These are phyloP conservation scores for Nicotiana knightiana DNA, from an alignment of 257 asterid genomes.

Conservation along the genomic window DNA sequence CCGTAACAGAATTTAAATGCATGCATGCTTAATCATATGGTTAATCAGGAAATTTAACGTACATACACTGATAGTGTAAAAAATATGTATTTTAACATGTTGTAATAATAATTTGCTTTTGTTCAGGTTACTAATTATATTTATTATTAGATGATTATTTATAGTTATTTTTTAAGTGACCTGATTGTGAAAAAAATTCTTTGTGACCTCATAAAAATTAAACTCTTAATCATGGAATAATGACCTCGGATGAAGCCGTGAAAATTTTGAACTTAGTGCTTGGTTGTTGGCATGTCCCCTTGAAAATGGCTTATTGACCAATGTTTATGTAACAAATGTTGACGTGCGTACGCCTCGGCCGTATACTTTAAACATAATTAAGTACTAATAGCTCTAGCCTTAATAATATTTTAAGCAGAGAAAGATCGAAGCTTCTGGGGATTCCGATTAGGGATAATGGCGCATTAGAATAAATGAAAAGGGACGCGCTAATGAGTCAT, in stretches of 20 bases:
- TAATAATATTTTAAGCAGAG: conserved; percentile 18
- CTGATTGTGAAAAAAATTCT: too few relatives aligned
- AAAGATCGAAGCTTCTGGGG: conserved; percentile 50
- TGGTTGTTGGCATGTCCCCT: conserved; percentile 29
- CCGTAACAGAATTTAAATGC: conserved; percentile 1
- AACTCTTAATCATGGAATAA: neutral
- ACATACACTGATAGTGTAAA: neutral
- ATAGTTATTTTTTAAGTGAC: neutral
- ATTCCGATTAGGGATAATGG: conserved; percentile 36
- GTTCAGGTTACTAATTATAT: neutral
- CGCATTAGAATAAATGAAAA: conserved; percentile 27
- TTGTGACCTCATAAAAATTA: neutral
- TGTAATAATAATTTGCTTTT: neutral
- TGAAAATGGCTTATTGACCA: conserved; percentile 31
- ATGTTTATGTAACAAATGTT: conserved; percentile 32
- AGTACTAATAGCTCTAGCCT: conserved; percentile 10
- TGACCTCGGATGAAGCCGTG: conserved; percentile 12
- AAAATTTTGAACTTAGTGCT: conserved; percentile 20
- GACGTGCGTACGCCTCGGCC: conserved; percentile 10
- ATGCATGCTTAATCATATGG: neutral
- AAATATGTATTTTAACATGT: neutral
- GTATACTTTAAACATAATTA: conserved; percentile 7
- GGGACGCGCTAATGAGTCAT: conserved; percentile 28
- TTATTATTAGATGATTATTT: neutral
- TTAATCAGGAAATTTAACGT: neutral